Percentiles rank a stretch among this genome's conserved stretches.
These are phyloP conservation scores for Aeminium ludgeri DNA, from an alignment of 495 filamentous ascomycete genomes.

Conservation along the genomic window DNA sequence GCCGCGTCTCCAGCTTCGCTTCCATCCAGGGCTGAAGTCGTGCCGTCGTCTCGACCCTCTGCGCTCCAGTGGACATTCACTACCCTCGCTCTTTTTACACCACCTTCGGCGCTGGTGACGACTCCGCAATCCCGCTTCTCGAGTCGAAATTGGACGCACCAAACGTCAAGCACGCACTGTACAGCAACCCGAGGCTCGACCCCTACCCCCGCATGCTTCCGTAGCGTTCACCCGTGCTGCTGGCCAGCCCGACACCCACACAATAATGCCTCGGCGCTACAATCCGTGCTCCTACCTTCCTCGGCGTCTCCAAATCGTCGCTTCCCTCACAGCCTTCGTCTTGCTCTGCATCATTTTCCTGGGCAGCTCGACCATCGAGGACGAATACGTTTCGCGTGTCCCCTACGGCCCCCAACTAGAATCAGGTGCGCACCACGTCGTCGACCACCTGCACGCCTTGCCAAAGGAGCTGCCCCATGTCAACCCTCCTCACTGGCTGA, in stretches of 20 bases:
- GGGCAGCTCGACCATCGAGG: constrained; percentile 4
- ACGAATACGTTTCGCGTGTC: constrained; percentile 6
- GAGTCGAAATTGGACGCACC: no score
- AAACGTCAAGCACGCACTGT: no score
- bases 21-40: no score
- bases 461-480: constrained; percentile 8
- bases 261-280: not conserved
- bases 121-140: no score
- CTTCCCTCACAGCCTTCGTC: constrained; percentile 11
- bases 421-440: constrained; percentile 8
- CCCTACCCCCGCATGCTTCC: no score
- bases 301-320: constrained; percentile 14
- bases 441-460: constrained; percentile 7
- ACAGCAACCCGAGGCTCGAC: no score
- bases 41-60: no score
- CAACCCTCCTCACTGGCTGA: constrained; percentile 11
- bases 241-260: constrained; percentile 3
- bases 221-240: not conserved
- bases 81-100: no score
- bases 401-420: constrained; percentile 10
- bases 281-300: constrained; percentile 13
- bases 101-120: no score
- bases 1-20: no score
- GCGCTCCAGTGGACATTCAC: no score
- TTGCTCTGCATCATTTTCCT: constrained; percentile 13